A percentile compares a stretch with the other conserved stretches of the same genome.
These are phyloP conservation scores for Isabelozyma gotoi DNA, from an alignment of 805 yeast species.

Conservation along the genomic window DNA sequence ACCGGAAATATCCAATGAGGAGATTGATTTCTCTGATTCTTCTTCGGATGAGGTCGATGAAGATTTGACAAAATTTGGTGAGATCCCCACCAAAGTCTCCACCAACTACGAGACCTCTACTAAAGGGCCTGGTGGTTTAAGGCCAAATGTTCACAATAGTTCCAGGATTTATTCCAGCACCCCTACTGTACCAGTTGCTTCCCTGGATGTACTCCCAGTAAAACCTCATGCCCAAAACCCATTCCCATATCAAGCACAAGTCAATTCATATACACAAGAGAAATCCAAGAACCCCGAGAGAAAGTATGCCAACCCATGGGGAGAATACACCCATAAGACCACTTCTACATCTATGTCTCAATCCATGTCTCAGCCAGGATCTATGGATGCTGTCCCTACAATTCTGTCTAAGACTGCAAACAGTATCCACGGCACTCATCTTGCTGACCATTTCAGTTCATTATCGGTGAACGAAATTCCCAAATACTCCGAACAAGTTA, in stretches of 20 bases:
- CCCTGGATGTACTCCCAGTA: neutral
- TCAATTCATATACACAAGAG: neutral
- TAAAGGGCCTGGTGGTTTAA: neutral
- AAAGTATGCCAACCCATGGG: slow-evolving; percentile 34
- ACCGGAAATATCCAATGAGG: neutral
- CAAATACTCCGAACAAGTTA: neutral
- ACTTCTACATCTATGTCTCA: slow-evolving; percentile 1
- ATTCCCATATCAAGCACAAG: neutral
- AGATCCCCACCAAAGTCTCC: neutral
- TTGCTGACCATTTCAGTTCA: neutral
- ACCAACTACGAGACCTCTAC: neutral
- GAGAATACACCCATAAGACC: slow-evolving; percentile 18
- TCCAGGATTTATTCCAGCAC: neutral
- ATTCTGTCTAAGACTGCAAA: neutral
- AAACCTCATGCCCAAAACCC: neutral
- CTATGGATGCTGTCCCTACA: neutral
- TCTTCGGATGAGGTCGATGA: neutral
- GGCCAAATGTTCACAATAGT: neutral
- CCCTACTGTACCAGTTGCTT: neutral
- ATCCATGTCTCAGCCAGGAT: slow-evolving; percentile 1
- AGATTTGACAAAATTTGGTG: neutral
- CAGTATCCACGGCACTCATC: neutral
- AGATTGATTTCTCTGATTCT: neutral
- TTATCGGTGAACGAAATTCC: neutral
- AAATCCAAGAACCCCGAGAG: slow-evolving; percentile 3